Conservation (phyloP, 192 early-diverging fungal genomes). For the Pilobolus umbonatus region DNA sequence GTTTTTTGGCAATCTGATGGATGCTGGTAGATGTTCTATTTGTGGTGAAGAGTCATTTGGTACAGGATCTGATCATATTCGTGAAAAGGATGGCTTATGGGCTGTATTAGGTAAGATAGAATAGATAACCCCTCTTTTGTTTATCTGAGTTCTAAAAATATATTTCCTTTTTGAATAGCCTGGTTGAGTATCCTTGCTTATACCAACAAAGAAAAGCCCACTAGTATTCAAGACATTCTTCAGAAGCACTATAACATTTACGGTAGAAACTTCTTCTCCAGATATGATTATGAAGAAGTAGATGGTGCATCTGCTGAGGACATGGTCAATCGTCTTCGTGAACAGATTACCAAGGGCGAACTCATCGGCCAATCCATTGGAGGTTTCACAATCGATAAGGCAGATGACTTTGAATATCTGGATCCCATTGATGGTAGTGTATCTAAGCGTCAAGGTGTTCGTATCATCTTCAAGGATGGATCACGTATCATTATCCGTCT, state of each 20-base stretch:
- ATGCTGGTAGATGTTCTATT: slow-evolving; percentile 86
- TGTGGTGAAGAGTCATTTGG: slow-evolving; percentile 99
- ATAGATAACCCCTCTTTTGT: not conserved
- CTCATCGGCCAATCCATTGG: slow-evolving; percentile 62
- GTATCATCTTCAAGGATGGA: slow-evolving; percentile 87
- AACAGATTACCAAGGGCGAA: slow-evolving; percentile 39
- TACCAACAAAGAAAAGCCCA: slow-evolving; percentile 53
- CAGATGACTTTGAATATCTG: slow-evolving; percentile 90
- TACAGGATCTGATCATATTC: slow-evolving; percentile 97
- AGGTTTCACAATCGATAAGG: slow-evolving; percentile 60
- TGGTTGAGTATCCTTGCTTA: slow-evolving; percentile 94
- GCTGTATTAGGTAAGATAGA: slow-evolving; percentile 69
- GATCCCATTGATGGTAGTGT: slow-evolving; percentile 89
- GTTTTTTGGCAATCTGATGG: slow-evolving; percentile 99
- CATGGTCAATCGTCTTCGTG: slow-evolving; percentile 73
- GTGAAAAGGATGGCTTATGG: slow-evolving; percentile 99
- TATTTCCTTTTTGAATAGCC: slow-evolving; percentile 42
- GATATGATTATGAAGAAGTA: slow-evolving; percentile 98
- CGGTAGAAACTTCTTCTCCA: slow-evolving; percentile 95
- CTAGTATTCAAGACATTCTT: slow-evolving; percentile 75
- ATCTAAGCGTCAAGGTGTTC: slow-evolving; percentile 82
- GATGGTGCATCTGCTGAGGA: slow-evolving; percentile 68
- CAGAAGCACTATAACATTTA: slow-evolving; percentile 74
- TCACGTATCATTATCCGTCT: slow-evolving; percentile 90
- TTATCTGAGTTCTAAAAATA: not conserved